Evolutionary conservation across 2,329 filamentous ascomycete species (phyloP).

Genomic region (Fusarium sarcochroum): DNA sequence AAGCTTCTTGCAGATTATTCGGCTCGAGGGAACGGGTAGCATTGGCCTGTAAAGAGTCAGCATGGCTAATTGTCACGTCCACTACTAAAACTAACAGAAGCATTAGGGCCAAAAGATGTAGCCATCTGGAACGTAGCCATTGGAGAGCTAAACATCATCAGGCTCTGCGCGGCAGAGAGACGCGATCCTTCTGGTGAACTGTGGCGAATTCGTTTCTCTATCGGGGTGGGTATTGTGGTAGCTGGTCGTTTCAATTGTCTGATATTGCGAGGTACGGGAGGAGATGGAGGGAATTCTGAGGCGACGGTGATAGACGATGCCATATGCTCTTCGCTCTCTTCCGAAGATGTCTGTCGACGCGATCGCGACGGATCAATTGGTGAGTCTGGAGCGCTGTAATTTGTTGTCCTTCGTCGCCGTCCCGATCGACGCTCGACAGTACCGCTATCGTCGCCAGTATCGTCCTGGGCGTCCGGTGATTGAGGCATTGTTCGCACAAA

Average conservation of each 20-base stretch:
- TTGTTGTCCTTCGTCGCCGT: conserved; percentile 37
- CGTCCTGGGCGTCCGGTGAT: conserved; percentile 44
- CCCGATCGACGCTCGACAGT: conserved; percentile 43
- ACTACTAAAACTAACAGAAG: conserved; percentile 30
- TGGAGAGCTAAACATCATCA: conserved; percentile 50
- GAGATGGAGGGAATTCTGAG: conserved; percentile 46
- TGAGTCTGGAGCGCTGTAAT: conserved; percentile 42
- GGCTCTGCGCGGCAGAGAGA: conserved; percentile 47
- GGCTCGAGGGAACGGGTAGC: conserved; percentile 41
- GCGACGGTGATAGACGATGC: conserved; percentile 48
- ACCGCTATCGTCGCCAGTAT: conserved; percentile 34
- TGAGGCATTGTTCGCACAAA: conserved; percentile 43
- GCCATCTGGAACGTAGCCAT: conserved; percentile 50
- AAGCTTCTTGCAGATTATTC: conserved; percentile 41
- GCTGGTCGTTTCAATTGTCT: conserved; percentile 43
- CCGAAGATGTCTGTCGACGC: conserved; percentile 39
- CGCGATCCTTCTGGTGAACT: conserved; percentile 48
- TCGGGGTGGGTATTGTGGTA: conserved; percentile 36
- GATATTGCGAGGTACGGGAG: conserved; percentile 43
- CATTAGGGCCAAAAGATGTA: conserved; percentile 35
- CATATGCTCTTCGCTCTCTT: conserved; percentile 47
- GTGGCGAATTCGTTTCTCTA: conserved; percentile 46
- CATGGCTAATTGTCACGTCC: neutral
- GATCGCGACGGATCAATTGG: conserved; percentile 34
- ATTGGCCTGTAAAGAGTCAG: conserved; percentile 26